These are phyloP conservation scores for Lentinula edodes DNA, from an alignment of 768 basidiomycete genomes.

Conservation along the genomic window DNA sequence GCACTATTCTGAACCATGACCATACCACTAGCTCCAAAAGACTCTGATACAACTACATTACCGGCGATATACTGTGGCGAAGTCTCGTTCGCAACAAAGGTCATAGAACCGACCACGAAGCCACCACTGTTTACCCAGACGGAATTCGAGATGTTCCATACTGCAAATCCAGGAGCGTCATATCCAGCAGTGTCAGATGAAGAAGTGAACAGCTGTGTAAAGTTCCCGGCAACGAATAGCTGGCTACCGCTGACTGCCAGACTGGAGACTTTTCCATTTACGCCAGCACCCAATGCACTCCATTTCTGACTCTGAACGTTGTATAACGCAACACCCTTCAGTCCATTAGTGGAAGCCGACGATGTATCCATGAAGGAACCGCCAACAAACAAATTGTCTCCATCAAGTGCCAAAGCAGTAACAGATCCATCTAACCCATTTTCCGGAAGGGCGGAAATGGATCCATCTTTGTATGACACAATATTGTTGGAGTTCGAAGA, in stretches of 20 bases:
- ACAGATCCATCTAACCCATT: constrained; percentile 82
- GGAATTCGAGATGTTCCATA: constrained; percentile 57
- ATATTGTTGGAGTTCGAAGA: constrained; percentile 66
- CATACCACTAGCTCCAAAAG: constrained; percentile 75
- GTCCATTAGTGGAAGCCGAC: constrained; percentile 44
- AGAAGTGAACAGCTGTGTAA: constrained; percentile 42
- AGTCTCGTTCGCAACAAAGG: constrained; percentile 65
- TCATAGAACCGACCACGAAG: constrained; percentile 65
- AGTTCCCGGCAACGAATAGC: constrained; percentile 71
- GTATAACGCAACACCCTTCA: constrained; percentile 66
- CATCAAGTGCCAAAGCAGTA: constrained; percentile 54
- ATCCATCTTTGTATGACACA: constrained; percentile 59
- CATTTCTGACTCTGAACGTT: constrained; percentile 61
- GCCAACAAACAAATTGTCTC: constrained; percentile 74
- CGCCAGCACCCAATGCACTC: constrained; percentile 64
- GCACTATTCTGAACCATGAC: constrained; percentile 69
- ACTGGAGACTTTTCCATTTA: constrained; percentile 69
- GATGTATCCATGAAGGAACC: constrained; percentile 77
- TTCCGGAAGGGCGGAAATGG: constrained; percentile 44
- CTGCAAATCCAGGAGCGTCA: constrained; percentile 59
- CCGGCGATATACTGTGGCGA: constrained; percentile 66
- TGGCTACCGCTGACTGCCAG: constrained; percentile 46
- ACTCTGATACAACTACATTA: constrained; percentile 46
- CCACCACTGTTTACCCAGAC: constrained; percentile 75
- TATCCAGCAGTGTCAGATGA: constrained; percentile 27